Percentiles rank a stretch among this genome's conserved stretches.
phyloP scores from a whole-genome alignment of 2,329 filamentous ascomycete species.

The Botrytis tulipae region DNA sequence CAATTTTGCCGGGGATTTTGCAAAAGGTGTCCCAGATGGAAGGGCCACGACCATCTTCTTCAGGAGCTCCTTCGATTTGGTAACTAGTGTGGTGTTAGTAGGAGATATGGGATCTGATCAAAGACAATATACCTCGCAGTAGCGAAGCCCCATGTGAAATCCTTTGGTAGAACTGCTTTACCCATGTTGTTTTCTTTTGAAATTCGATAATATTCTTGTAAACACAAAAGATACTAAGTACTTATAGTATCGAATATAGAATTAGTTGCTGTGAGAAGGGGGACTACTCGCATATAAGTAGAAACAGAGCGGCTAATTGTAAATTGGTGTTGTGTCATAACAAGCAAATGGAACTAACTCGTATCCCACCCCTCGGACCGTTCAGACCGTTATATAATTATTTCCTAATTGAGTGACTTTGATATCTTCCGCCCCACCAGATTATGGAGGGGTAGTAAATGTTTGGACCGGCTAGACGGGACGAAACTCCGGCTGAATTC shows the following conservation, averaged over 20 bases:
- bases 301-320: slow-evolving; percentile 15
- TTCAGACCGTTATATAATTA: slow-evolving; percentile 29
- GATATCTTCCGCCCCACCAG: slow-evolving; percentile 28
- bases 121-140: slow-evolving; percentile 63
- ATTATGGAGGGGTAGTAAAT: slow-evolving; percentile 12
- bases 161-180: slow-evolving; percentile 53
- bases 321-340: slow-evolving; percentile 3
- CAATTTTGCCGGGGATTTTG: slow-evolving; percentile 76
- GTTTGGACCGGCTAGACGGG: slow-evolving; percentile 13
- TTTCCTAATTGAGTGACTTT: slow-evolving; percentile 23
- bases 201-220: slow-evolving; percentile 17
- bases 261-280: background rate
- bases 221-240: slow-evolving; percentile 10
- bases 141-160: slow-evolving; percentile 79
- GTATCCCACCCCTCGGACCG: slow-evolving; percentile 29
- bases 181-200: slow-evolving; percentile 44
- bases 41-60: slow-evolving; percentile 74
- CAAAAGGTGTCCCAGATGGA: slow-evolving; percentile 94
- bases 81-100: slow-evolving; percentile 54
- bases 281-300: slow-evolving; percentile 19
- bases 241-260: background rate
- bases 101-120: slow-evolving; percentile 1
- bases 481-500: slow-evolving; percentile 6
- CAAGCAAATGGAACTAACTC: background rate
- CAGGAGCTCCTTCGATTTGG: slow-evolving; percentile 77